Percentiles rank a stretch among this genome's conserved stretches.
phyloP scores from a whole-genome alignment of 768 basidiomycete species.

The Trametes gibbosa region DNA sequence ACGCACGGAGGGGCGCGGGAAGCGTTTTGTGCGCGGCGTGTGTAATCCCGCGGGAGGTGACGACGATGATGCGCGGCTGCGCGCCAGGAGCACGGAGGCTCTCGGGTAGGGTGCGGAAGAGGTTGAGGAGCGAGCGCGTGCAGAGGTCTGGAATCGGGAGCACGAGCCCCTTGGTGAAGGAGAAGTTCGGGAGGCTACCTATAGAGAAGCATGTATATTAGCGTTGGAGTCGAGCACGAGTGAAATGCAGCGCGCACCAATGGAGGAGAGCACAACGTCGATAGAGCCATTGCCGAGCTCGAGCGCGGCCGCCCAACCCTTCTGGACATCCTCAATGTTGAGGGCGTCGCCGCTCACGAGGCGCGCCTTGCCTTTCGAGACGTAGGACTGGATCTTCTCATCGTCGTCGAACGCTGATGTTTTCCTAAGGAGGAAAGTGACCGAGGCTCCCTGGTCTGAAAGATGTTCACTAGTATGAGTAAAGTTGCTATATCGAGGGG shows the following conservation, averaged over 20 bases:
- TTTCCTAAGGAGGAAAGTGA: conserved; percentile 62
- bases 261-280: conserved; percentile 57
- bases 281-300: conserved; percentile 31
- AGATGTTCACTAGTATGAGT: neutral
- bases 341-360: conserved; percentile 63
- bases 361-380: conserved; percentile 49
- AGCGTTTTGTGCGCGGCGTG: conserved; percentile 41
- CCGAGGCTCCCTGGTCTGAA: conserved; percentile 53
- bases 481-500: neutral
- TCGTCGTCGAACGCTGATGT: conserved; percentile 53
- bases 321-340: conserved; percentile 46
- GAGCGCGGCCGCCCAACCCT: conserved; percentile 44
- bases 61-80: conserved; percentile 49
- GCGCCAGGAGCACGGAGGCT: conserved; percentile 27
- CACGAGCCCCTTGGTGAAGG: conserved; percentile 45
- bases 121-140: conserved; percentile 54
- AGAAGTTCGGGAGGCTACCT: conserved; percentile 51
- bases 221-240: neutral
- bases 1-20: conserved; percentile 45
- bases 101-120: conserved; percentile 50
- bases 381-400: conserved; percentile 46
- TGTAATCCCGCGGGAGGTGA: conserved; percentile 54
- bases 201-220: neutral
- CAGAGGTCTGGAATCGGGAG: conserved; percentile 55
- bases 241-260: conserved; percentile 42